These are phyloP conservation scores for Trichocladium uniseriatum DNA, from an alignment of 495 filamentous ascomycete species.

Conservation along the genomic window DNA sequence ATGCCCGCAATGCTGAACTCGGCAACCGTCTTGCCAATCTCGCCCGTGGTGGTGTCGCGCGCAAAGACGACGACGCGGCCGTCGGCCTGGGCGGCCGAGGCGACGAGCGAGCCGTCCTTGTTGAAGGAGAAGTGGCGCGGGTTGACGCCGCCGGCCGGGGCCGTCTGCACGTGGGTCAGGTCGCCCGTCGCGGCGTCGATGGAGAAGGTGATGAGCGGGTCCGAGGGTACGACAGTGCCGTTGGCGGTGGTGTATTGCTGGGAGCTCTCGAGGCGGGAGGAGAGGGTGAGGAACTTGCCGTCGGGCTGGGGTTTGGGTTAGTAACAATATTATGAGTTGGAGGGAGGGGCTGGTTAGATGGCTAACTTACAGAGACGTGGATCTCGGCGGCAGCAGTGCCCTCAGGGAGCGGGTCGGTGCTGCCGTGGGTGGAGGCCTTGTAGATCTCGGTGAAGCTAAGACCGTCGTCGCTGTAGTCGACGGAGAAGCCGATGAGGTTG, in stretches of 20 bases:
- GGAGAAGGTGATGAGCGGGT: conserved; percentile 37
- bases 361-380: conserved; percentile 43
- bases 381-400: conserved; percentile 50
- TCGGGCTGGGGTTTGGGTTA: conserved; percentile 41
- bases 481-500: conserved; percentile 47
- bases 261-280: conserved; percentile 50
- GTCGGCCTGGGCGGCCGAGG: conserved; percentile 52
- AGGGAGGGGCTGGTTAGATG: too few relatives aligned
- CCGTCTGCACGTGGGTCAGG: conserved; percentile 41
- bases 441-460: conserved; percentile 40
- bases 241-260: conserved; percentile 40
- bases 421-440: conserved; percentile 39
- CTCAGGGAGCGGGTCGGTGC: conserved; percentile 19
- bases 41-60: conserved; percentile 47
- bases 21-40: conserved; percentile 44
- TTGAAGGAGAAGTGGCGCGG: conserved; percentile 63
- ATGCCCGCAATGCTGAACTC: conserved; percentile 40
- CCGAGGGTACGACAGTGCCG: conserved; percentile 36
- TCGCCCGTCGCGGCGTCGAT: conserved; percentile 41
- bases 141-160: conserved; percentile 47
- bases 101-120: conserved; percentile 49
- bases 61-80: conserved; percentile 51
- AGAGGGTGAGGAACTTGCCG: conserved; percentile 50
- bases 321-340: too few relatives aligned
- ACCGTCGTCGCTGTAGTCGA: conserved; percentile 42